phyloP scores from a whole-genome alignment of 768 basidiomycete species.

The Suillus hirtellus region DNA sequence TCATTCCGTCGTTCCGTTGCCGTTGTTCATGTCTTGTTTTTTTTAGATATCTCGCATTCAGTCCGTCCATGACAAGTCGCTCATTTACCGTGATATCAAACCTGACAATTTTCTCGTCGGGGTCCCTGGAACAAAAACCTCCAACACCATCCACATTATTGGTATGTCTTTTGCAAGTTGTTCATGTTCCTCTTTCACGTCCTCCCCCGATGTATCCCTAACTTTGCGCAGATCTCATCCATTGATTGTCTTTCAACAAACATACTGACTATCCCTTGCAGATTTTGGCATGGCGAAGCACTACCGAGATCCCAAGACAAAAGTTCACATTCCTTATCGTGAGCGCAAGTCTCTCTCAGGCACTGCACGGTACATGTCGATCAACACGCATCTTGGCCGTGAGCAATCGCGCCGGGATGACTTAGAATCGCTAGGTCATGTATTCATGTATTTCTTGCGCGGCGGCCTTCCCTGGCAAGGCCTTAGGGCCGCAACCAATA shows the following conservation, averaged over 20 bases:
- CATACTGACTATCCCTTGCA: constrained; percentile 30
- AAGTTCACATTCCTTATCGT: constrained; percentile 98
- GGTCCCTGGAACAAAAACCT: constrained; percentile 86
- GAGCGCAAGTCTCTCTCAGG: constrained; percentile 96
- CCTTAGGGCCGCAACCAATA: constrained; percentile 95
- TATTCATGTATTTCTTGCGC: constrained; percentile 98
- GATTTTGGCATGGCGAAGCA: constrained; percentile 99
- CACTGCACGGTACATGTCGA: constrained; percentile 98
- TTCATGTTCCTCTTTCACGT: constrained; percentile 4
- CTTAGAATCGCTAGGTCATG: constrained; percentile 94
- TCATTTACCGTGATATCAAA: constrained; percentile 99
- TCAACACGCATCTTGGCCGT: constrained; percentile 97
- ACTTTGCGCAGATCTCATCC: neutral
- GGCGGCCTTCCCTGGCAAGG: constrained; percentile 99
- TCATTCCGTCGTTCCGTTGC: constrained; percentile 13
- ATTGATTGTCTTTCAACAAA: neutral
- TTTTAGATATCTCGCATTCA: constrained; percentile 91
- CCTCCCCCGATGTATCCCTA: constrained; percentile 7
- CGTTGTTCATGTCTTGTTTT: constrained; percentile 7
- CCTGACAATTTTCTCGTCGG: constrained; percentile 99
- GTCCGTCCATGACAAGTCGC: constrained; percentile 95
- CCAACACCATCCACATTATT: constrained; percentile 85
- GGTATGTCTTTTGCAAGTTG: constrained; percentile 48
- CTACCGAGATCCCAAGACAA: constrained; percentile 97
- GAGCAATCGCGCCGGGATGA: constrained; percentile 96